phyloP scores from a whole-genome alignment of 1,284 basidiomycete species.

The Taiwanofungus camphoratus region DNA sequence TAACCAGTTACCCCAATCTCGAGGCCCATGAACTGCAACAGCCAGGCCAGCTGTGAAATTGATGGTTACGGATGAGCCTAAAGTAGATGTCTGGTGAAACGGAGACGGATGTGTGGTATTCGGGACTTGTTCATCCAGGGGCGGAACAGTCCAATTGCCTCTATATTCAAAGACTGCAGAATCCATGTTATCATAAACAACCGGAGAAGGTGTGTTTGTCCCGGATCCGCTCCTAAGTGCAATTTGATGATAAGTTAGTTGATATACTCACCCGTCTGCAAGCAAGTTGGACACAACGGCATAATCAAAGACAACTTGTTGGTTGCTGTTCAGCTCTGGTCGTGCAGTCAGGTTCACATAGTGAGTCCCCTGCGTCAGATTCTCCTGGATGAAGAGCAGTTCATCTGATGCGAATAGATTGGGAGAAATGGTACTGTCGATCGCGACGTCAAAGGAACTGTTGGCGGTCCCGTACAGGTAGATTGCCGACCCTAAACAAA shows the following conservation, averaged over 20 bases:
- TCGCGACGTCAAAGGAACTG: constrained; percentile 21
- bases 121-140: constrained; percentile 19
- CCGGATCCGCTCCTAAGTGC: constrained; percentile 9
- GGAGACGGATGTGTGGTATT: constrained; percentile 24
- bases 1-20: constrained; percentile 20
- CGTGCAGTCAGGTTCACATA: constrained; percentile 19
- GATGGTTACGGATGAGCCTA: constrained; percentile 23
- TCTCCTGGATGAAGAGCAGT: constrained; percentile 12
- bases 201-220: background rate
- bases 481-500: constrained; percentile 1
- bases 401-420: constrained; percentile 5
- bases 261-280: constrained; percentile 10
- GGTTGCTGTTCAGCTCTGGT: constrained; percentile 4
- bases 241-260: constrained; percentile 8
- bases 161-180: constrained; percentile 23
- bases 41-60: constrained; percentile 25
- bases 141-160: constrained; percentile 22
- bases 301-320: constrained; percentile 19
- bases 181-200: constrained; percentile 22
- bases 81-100: constrained; percentile 21
- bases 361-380: constrained; percentile 13
- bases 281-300: constrained; percentile 16
- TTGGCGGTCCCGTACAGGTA: constrained; percentile 10
- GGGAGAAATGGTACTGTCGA: constrained; percentile 22
- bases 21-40: constrained; percentile 25